These are phyloP conservation scores for Phaeophleospora eucalypticola DNA, from an alignment of 2,329 filamentous ascomycete genomes.

Conservation along the genomic window DNA sequence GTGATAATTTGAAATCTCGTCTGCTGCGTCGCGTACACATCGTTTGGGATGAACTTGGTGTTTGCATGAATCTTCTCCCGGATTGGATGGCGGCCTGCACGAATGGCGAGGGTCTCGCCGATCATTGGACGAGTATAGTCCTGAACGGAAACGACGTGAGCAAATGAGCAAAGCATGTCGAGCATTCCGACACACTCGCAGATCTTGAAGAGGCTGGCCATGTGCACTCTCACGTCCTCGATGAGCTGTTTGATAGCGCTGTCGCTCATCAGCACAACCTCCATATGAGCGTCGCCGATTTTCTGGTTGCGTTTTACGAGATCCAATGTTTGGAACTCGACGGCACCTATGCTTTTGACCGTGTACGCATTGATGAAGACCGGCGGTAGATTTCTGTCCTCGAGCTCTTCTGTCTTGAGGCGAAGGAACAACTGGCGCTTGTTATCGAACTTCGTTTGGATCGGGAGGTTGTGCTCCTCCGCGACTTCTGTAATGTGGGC, in stretches of 20 bases:
- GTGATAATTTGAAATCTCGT: slow-evolving; percentile 89
- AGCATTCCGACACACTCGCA: slow-evolving; percentile 82
- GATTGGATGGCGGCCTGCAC: slow-evolving; percentile 72
- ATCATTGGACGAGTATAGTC: slow-evolving; percentile 69
- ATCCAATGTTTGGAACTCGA: slow-evolving; percentile 84
- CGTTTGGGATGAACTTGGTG: slow-evolving; percentile 76
- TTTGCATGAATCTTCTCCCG: slow-evolving; percentile 66
- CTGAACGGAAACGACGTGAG: slow-evolving; percentile 63
- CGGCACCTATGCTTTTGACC: slow-evolving; percentile 69
- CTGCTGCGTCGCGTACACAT: slow-evolving; percentile 77
- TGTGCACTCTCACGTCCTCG: slow-evolving; percentile 64
- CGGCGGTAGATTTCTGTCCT: slow-evolving; percentile 57
- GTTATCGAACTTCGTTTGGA: slow-evolving; percentile 71
- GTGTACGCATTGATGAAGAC: slow-evolving; percentile 72
- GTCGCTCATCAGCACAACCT: slow-evolving; percentile 78
- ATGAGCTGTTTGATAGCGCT: slow-evolving; percentile 69
- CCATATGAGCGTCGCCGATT: slow-evolving; percentile 75
- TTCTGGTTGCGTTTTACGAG: slow-evolving; percentile 73
- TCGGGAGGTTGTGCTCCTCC: slow-evolving; percentile 52
- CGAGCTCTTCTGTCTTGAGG: slow-evolving; percentile 59
- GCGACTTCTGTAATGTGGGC: slow-evolving; percentile 65
- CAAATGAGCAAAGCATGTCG: slow-evolving; percentile 66
- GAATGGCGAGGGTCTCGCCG: slow-evolving; percentile 65
- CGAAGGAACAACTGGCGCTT: slow-evolving; percentile 76
- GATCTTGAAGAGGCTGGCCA: slow-evolving; percentile 72